Evolutionary conservation across 305 asterid genomes (phyloP).

Genomic region (Fraxinus xanthoxyloides): DNA sequence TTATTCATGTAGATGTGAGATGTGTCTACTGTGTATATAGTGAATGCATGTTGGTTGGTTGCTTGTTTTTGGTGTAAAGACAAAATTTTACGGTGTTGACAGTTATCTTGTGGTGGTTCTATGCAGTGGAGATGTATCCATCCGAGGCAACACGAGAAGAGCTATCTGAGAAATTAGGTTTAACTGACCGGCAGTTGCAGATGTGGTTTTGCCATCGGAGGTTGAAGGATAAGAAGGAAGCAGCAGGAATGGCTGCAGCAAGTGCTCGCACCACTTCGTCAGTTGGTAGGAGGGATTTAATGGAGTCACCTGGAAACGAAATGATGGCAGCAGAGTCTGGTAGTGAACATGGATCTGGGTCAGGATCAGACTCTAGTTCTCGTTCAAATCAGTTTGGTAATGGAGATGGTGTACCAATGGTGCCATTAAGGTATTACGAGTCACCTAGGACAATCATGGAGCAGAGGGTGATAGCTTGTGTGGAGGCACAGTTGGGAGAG

Average conservation of each 20-base stretch:
- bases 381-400: slow-evolving; percentile 67
- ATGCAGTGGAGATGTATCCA: slow-evolving; percentile 86
- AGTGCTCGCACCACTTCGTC: slow-evolving; percentile 51
- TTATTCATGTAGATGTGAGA: slow-evolving; percentile 16
- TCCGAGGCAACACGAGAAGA: slow-evolving; percentile 82
- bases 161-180: slow-evolving; percentile 65
- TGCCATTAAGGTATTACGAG: slow-evolving; percentile 58
- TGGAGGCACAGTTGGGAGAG: slow-evolving; percentile 90
- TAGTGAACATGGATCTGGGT: slow-evolving; percentile 47
- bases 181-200: slow-evolving; percentile 93
- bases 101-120: slow-evolving; percentile 19
- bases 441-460: slow-evolving; percentile 61
- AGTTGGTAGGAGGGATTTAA: slow-evolving; percentile 45
- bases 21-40: neutral
- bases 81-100: slow-evolving; percentile 14
- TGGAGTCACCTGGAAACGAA: slow-evolving; percentile 56
- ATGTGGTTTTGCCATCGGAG: slow-evolving; percentile 99
- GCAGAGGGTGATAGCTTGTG: slow-evolving; percentile 74
- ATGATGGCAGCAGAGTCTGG: slow-evolving; percentile 47
- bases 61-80: neutral
- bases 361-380: slow-evolving; percentile 52
- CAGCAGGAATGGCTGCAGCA: slow-evolving; percentile 49
- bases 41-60: neutral
- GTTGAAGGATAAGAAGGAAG: slow-evolving; percentile 91
- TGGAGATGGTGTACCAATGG: slow-evolving; percentile 56